Conservation (phyloP, 805 yeast species). For the Candida maltosa region DNA sequence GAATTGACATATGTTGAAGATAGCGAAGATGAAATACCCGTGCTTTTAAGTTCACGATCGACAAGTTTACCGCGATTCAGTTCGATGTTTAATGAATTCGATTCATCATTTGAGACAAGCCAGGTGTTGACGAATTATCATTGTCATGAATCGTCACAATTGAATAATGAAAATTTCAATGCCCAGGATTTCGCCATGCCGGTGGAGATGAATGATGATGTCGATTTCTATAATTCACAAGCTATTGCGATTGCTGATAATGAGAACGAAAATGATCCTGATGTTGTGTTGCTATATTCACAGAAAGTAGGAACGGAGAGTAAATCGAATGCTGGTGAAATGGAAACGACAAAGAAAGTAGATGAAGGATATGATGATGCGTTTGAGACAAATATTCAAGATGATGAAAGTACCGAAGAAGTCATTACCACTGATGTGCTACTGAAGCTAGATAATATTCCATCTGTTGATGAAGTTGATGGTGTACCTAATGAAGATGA, state of each 20-base stretch:
- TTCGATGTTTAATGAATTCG: neutral
- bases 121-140: neutral
- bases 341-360: no score
- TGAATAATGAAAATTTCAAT: slow-evolving; percentile 8
- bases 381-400: slow-evolving; percentile 4
- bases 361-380: slow-evolving; percentile 4
- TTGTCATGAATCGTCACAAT: slow-evolving; percentile 5
- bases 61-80: no score
- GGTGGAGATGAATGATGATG: neutral
- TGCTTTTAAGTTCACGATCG: slow-evolving; percentile 6
- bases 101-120: neutral
- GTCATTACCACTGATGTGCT: slow-evolving; percentile 1
- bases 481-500: slow-evolving; percentile 4
- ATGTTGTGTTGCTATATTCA: no score
- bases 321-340: no score
- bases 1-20: slow-evolving; percentile 10
- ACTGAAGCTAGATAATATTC: neutral
- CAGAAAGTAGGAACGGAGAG: no score
- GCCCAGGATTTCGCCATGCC: slow-evolving; percentile 7
- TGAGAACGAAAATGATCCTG: no score
- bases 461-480: neutral
- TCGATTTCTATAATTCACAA: neutral
- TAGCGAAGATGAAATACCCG: slow-evolving; percentile 16
- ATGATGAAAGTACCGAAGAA: slow-evolving; percentile 5
- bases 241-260: no score